Evolutionary conservation across 768 basidiomycete genomes (phyloP).

Genomic region (Mycena rosella): DNA sequence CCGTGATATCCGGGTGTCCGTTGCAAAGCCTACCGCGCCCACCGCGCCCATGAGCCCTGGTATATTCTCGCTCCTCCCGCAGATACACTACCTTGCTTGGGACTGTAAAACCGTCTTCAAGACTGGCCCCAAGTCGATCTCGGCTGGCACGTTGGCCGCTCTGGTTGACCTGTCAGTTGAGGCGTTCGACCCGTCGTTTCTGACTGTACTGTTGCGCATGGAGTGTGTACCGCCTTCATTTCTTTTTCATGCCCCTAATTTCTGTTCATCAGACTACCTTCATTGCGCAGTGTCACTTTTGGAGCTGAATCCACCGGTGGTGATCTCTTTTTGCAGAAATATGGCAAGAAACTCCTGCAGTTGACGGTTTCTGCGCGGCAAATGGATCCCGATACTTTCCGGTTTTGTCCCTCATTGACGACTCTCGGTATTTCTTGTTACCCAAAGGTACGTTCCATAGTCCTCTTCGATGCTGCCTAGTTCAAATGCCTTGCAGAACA

Average conservation of each 20-base stretch:
- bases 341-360: constrained; percentile 15
- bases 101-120: not conserved
- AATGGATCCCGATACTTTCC: not conserved
- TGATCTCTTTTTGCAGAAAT: not conserved
- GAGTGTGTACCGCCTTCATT: not conserved
- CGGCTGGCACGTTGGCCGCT: not conserved
- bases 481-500: not conserved
- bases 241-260: not conserved
- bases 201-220: not conserved
- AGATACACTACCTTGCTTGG: not conserved
- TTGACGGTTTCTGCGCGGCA: constrained; percentile 8
- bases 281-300: not conserved
- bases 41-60: not conserved
- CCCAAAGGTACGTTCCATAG: constrained; percentile 1
- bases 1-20: not conserved
- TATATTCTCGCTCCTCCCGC: not conserved
- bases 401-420: not conserved
- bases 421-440: constrained; percentile 3
- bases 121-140: not conserved
- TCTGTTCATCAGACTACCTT: not conserved
- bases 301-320: not conserved
- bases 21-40: not conserved
- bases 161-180: not conserved
- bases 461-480: not conserved
- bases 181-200: not conserved